Evolutionary conservation across 352 stramenopile genomes (phyloP).

Genomic region (Pythium vanterpoolii): DNA sequence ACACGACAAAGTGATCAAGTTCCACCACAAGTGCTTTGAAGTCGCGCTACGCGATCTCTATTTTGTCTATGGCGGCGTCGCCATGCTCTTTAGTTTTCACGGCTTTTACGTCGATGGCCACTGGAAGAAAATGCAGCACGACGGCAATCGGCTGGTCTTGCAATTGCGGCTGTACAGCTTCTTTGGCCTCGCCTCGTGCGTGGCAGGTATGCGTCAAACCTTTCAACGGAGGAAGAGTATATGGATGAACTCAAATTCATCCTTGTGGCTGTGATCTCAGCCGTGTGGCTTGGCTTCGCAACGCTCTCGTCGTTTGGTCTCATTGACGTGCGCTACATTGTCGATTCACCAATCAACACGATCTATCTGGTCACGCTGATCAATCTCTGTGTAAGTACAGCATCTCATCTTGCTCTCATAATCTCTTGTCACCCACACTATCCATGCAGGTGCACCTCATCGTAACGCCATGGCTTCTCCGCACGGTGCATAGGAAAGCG

Average conservation of each 20-base stretch:
- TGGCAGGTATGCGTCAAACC: slow-evolving; percentile 29
- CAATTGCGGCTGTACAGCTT: slow-evolving; percentile 64
- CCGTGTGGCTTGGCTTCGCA: slow-evolving; percentile 56
- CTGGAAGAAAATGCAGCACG: slow-evolving; percentile 49
- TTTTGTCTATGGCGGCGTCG: slow-evolving; percentile 52
- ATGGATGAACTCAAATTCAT: too few relatives aligned
- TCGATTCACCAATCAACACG: slow-evolving; percentile 44
- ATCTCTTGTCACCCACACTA: neutral
- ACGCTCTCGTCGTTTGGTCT: slow-evolving; percentile 61
- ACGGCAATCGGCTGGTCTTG: slow-evolving; percentile 67
- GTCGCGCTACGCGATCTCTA: slow-evolving; percentile 59
- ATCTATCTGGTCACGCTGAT: slow-evolving; percentile 66
- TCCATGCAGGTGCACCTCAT: slow-evolving; percentile 52
- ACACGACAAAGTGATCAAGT: slow-evolving; percentile 49
- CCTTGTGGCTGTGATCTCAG: slow-evolving; percentile 20
- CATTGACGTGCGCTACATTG: slow-evolving; percentile 53
- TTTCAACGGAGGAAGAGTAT: too few relatives aligned
- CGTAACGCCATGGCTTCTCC: slow-evolving; percentile 52
- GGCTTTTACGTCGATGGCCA: slow-evolving; percentile 69
- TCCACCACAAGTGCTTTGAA: slow-evolving; percentile 26
- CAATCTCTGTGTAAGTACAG: slow-evolving; percentile 50
- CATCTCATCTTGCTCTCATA: neutral
- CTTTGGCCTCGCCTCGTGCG: slow-evolving; percentile 44
- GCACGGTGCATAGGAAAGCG: slow-evolving; percentile 64
- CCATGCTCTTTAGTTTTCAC: slow-evolving; percentile 50